Percentiles rank a stretch among this genome's conserved stretches.
phyloP scores from a whole-genome alignment of 2,329 filamentous ascomycete species.

The Colletotrichum sp. region DNA sequence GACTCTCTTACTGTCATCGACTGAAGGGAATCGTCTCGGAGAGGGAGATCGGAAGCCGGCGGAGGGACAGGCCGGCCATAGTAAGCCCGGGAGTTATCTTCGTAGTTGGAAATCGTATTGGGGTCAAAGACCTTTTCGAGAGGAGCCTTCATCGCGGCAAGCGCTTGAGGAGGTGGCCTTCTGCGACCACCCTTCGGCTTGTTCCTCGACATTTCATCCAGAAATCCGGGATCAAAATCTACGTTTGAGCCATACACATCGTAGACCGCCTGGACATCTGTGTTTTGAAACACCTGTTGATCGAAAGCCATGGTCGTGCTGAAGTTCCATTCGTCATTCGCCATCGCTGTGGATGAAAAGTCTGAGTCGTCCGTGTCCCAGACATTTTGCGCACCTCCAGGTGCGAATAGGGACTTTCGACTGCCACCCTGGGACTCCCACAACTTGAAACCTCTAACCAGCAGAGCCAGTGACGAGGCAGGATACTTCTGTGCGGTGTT shows the following conservation, averaged over 20 bases:
- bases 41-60: conserved; percentile 60
- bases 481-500: conserved; percentile 69
- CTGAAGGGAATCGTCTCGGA: conserved; percentile 60
- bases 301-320: conserved; percentile 71
- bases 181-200: conserved; percentile 58
- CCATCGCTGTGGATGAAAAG: conserved; percentile 46
- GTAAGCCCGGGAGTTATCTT: conserved; percentile 66
- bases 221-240: conserved; percentile 52
- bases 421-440: conserved; percentile 80
- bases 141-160: conserved; percentile 63
- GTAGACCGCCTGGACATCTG: conserved; percentile 63
- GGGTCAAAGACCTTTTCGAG: conserved; percentile 71
- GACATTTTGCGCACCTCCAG: conserved; percentile 62
- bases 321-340: conserved; percentile 71
- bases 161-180: conserved; percentile 61
- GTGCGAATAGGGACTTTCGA: conserved; percentile 67
- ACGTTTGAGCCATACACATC: conserved; percentile 66
- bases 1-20: conserved; percentile 62
- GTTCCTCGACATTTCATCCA: conserved; percentile 52
- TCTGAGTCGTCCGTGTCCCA: conserved; percentile 38
- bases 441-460: conserved; percentile 74
- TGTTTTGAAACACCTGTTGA: conserved; percentile 56
- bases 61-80: conserved; percentile 55
- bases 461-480: conserved; percentile 63
- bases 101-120: conserved; percentile 68